A percentile compares a stretch with the other conserved stretches of the same genome.
Conservation (phyloP, 768 basidiomycete species). For the Naganishia vaughanmartiniae region DNA sequence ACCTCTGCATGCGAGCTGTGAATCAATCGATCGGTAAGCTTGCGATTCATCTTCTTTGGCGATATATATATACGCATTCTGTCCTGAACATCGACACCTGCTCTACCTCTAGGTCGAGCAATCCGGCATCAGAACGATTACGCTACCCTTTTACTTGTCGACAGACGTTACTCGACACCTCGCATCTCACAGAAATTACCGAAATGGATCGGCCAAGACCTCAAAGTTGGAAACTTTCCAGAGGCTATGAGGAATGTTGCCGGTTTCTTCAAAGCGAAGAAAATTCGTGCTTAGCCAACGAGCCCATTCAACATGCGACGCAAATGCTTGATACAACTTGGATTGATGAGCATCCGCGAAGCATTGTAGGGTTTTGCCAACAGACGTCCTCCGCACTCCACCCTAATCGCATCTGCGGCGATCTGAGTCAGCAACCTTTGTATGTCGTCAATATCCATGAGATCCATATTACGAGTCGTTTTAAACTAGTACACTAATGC, state of each 20-base stretch:
- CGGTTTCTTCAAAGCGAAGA: conserved; percentile 65
- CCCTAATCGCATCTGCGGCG: no score
- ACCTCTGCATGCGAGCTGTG: conserved; percentile 62
- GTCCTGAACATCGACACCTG: neutral
- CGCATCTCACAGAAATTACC: conserved; percentile 79
- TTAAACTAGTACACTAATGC: conserved; percentile 14
- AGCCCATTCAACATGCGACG: neutral
- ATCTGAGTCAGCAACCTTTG: no score
- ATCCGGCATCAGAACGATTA: conserved; percentile 89
- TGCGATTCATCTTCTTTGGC: no score
- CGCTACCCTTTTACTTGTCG: conserved; percentile 83
- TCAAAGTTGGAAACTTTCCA: conserved; percentile 66
- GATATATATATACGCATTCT: neutral
- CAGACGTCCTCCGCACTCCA: no score
- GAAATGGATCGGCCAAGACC: conserved; percentile 73
- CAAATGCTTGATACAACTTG: conserved; percentile 2
- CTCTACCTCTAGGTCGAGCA: conserved; percentile 68
- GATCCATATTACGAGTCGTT: neutral
- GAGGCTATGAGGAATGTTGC: conserved; percentile 68
- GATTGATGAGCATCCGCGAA: no score
- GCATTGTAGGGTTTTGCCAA: no score
- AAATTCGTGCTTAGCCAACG: conserved; percentile 3
- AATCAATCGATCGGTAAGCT: conserved; percentile 91
- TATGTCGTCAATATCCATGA: neutral
- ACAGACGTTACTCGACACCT: conserved; percentile 70